Base-by-base conservation (phyloP, 2,329 filamentous ascomycete genomes). In the Capronia coronata region DNA sequence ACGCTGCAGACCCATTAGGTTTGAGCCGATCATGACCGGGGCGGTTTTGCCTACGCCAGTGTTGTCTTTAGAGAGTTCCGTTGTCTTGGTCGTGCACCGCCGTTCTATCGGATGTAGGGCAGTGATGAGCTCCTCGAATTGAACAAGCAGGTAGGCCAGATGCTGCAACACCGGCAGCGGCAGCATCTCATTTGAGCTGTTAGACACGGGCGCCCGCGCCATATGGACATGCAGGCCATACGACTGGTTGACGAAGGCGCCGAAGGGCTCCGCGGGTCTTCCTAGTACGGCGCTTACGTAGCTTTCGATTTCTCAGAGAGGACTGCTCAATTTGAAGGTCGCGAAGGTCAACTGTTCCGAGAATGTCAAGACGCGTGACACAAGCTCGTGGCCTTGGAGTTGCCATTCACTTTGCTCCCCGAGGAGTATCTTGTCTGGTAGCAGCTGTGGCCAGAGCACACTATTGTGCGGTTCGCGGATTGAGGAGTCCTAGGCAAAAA, bases 171-270 rank as follows among this genome's bases (percentile, higher is more conserved):
- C 32, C 4, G 48, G 48, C 22, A 46, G 16, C 8, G 41, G 41
- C n/a, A 50, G 19, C 48, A 50, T 50, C 10, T 30, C 32, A 16
- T 34, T 27, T 5, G 2, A n/a, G 3, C 10, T 10, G 10, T 14
- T 27, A 11, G 39, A 21, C 5, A 14, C 6, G n/a, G 19, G n/a
- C 16, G 21, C 23, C 14, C 23, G 48, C n/a, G 32, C 48, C 16
- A 50, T 35, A 29, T 50, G 48, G 2, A 50, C 35, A 32, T 50
- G 48, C 4, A 50, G 19, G 22, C 48, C 48, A 13, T 32, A 44
- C 2, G 41, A 38, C 14, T 39, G 19, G 34, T 45, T 50, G 30
- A 22, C 14, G 25, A 50, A 45, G 2, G n/a, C 41, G 7, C 48
- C 48, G 13, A 27, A 27, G 10, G 25, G 25, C 5, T 27, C 25